Evolutionary conservation across 441 rosid genomes (phyloP).

Genomic region (Francoa sonchifolia): DNA sequence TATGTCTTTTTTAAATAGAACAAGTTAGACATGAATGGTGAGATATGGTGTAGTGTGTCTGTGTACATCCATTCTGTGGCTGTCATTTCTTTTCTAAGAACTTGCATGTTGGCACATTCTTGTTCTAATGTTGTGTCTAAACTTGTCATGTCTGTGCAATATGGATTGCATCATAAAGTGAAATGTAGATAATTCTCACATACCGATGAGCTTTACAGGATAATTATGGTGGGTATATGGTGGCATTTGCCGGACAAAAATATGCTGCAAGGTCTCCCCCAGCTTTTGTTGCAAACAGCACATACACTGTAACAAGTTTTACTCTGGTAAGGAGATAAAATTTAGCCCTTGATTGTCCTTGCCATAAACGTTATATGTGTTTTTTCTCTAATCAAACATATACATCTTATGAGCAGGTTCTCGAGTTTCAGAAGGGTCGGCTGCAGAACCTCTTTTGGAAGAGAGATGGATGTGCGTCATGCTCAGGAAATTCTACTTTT

Average conservation of each 20-base stretch:
- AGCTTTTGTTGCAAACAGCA: constrained; percentile 15
- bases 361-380: too few species aligned
- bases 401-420: constrained; percentile 37
- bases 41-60: too few species aligned
- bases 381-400: too few species aligned
- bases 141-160: neutral
- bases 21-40: too few species aligned
- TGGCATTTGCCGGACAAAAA: constrained; percentile 15
- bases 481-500: constrained; percentile 35
- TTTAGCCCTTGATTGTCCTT: too few species aligned
- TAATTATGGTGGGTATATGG: constrained; percentile 16
- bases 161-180: neutral
- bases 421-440: constrained; percentile 81
- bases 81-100: neutral
- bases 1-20: too few species aligned
- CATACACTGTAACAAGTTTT: constrained; percentile 17
- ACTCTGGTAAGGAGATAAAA: constrained; percentile 11
- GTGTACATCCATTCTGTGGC: too few species aligned
- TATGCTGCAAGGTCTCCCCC: constrained; percentile 18
- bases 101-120: neutral
- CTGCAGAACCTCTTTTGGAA: constrained; percentile 84
- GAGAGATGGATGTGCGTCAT: constrained; percentile 76
- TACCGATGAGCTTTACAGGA: constrained; percentile 4
- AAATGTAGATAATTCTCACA: neutral
- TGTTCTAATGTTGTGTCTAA: too few species aligned